Conservation (phyloP, 2,329 filamentous ascomycete species). For the Neofusicoccum kwambonambiense region DNA sequence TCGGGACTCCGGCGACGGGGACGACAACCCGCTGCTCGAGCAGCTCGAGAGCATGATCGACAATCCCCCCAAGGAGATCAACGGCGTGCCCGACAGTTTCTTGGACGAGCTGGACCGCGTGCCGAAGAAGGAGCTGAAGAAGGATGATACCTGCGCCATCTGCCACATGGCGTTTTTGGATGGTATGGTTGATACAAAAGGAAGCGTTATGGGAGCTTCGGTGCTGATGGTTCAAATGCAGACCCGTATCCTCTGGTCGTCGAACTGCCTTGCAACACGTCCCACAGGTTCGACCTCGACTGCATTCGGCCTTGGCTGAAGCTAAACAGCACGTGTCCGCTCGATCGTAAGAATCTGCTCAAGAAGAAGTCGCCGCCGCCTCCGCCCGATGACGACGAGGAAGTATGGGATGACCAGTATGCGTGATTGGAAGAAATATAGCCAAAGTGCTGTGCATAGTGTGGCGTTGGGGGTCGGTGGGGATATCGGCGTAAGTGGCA, state of each 20-base stretch:
- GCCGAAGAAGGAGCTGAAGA: slow-evolving; percentile 54
- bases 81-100: slow-evolving; percentile 62
- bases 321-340: slow-evolving; percentile 62
- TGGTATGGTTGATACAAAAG: slow-evolving; percentile 34
- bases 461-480: slow-evolving; percentile 2
- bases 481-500: not conserved
- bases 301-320: slow-evolving; percentile 65
- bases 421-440: not conserved
- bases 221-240: slow-evolving; percentile 23
- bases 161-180: slow-evolving; percentile 61
- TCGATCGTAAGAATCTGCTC: slow-evolving; percentile 59
- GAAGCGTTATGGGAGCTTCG: not conserved
- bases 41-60: slow-evolving; percentile 56
- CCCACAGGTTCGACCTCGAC: slow-evolving; percentile 64
- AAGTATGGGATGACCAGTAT: slow-evolving; percentile 21
- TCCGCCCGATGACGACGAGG: slow-evolving; percentile 47
- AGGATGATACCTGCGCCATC: slow-evolving; percentile 57
- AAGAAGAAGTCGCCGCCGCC: slow-evolving; percentile 45
- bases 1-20: slow-evolving; percentile 29
- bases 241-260: slow-evolving; percentile 64
- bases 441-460: not conserved
- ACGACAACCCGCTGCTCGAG: slow-evolving; percentile 46
- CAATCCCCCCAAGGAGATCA: slow-evolving; percentile 58
- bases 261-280: slow-evolving; percentile 59
- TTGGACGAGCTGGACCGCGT: slow-evolving; percentile 60